Base-by-base conservation (phyloP, 805 yeast species). In the Blastobotrys muscicola region DNA sequence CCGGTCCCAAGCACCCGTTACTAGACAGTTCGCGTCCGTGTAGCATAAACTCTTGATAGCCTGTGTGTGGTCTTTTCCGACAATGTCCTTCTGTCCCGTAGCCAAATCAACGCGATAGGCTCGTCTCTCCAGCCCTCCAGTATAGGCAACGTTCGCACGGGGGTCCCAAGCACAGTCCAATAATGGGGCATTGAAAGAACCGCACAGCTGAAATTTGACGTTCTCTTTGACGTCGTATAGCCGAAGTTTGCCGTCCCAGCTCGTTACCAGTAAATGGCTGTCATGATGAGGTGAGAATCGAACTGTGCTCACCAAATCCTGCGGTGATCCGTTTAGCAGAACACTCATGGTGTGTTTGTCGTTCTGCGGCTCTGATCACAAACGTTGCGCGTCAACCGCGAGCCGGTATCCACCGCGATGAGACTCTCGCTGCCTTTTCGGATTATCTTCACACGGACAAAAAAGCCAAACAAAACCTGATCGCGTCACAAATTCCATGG, bases 1-100 rank as follows among this genome's bases (percentile, higher is more conserved):
- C 3, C 74, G 75, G 55, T 78, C 82, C 79, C 86, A 80, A 0
- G 85, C 74, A 0, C 82, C 82, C 2, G 78, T 66, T 1, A 78
- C 59, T 2, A 81, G 43, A 1, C 62, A 48, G 12, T 64, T 55
- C 6, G 62, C 52, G 33, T 45, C 39, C 8, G 52, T 41, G 47
- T 56, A 53, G 32, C 50, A 50, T 40, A 60, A 54, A 52, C 58
- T 52, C 50, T 67, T 64, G 41, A 78, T 54, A 8, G 80, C 76
- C 23, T 58, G 49, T 3, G 49, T 45, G 43, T 75, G 78, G 9
- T 41, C 51, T 10, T 53, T 49, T 7, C 65, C 65, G 1, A 63
- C 39, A 0, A 49, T 38, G 10, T 38, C n/a, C 29, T 42, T 38
- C 14, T 55, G 52, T 3, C 66, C 57, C 45, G 71, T 70, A 43